These are phyloP conservation scores for Hericium erinaceus DNA, from an alignment of 768 basidiomycete species.

Conservation along the genomic window DNA sequence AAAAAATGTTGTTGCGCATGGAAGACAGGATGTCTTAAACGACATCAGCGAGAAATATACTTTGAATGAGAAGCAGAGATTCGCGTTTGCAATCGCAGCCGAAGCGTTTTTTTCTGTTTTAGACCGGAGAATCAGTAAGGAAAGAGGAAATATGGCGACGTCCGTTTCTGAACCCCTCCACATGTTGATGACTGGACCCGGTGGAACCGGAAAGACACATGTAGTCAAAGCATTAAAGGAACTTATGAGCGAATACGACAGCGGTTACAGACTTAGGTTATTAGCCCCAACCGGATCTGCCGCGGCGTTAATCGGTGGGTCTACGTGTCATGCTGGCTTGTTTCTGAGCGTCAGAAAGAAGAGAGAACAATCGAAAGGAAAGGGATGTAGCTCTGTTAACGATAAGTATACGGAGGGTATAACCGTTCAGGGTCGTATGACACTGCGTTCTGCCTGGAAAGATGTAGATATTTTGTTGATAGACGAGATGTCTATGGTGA, in stretches of 20 bases:
- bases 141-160: too few species aligned
- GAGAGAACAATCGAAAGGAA: too few species aligned
- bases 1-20: too few species aligned
- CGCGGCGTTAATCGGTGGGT: constrained; percentile 21
- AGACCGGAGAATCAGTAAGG: not conserved
- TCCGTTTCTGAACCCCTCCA: not conserved
- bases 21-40: not conserved
- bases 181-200: constrained; percentile 21
- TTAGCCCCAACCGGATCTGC: constrained; percentile 25
- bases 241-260: constrained; percentile 11
- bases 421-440: constrained; percentile 4
- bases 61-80: constrained; percentile 13
- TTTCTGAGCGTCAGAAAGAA: too few species aligned
- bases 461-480: constrained; percentile 19
- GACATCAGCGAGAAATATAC: not conserved
- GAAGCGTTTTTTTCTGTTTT: not conserved
- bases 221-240: constrained; percentile 19
- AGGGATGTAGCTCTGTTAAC: too few species aligned
- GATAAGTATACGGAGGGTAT: constrained; percentile 13
- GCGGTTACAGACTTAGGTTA: constrained; percentile 15
- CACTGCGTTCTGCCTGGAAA: constrained; percentile 17
- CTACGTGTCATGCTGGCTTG: constrained; percentile 22
- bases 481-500: constrained; percentile 23
- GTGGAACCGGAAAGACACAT: constrained; percentile 27
- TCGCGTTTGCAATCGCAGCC: constrained; percentile 9